Evolutionary conservation across 176 grass and related monocot genomes (phyloP), one percentile per base, ranked within the genome.

Genomic region (Tillandsia leiboldiana): DNA sequence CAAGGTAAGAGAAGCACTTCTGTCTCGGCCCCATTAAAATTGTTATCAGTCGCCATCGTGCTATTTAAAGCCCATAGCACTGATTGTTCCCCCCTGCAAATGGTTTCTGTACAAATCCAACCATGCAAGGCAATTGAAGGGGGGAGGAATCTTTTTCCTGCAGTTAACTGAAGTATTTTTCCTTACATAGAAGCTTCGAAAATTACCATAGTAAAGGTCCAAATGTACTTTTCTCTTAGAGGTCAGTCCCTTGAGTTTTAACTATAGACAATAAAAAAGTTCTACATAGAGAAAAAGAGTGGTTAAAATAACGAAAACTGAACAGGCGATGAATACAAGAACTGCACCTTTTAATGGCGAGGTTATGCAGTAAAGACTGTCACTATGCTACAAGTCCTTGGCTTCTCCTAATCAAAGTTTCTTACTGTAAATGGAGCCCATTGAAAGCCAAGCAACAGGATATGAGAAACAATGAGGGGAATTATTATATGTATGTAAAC

Each of bases 1-100:
- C n/a, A 15, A 59, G 56, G 56, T 61, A 61, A 61, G 56, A 61
- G 17, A 61, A 61, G 22, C 56, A 61, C 17, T 15, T 61, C 56
- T 61, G 15, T 20, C 13, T 57, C 56, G 22, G 56, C 6, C 56
- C 56, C 56, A 61, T 20, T 61, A 18, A 18, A 61, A 61, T 20
- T 61, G 56, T 61, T 61, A 61, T n/a, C 56, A 18, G 56, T 61
- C 56, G 13, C 56, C 10, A 61, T 61, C 56, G 15, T 20, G 22
- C 22, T 10, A 18, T 61, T 61, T 18, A 61, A 20, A 7, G 33
- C 33, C 33, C 33, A 42, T 42, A 6, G 33, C 33, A 42, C 33
- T 42, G 17, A 7, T 61, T 23, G 56, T 20, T 61, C 22, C 56
- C n/a, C 56, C 22, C 13, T 61, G 17, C 56, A 7, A 15, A 61